Percentiles rank a stretch among this genome's conserved stretches.
These are phyloP conservation scores for Marasmius oreades DNA, from an alignment of 1,284 basidiomycete genomes.

Conservation along the genomic window DNA sequence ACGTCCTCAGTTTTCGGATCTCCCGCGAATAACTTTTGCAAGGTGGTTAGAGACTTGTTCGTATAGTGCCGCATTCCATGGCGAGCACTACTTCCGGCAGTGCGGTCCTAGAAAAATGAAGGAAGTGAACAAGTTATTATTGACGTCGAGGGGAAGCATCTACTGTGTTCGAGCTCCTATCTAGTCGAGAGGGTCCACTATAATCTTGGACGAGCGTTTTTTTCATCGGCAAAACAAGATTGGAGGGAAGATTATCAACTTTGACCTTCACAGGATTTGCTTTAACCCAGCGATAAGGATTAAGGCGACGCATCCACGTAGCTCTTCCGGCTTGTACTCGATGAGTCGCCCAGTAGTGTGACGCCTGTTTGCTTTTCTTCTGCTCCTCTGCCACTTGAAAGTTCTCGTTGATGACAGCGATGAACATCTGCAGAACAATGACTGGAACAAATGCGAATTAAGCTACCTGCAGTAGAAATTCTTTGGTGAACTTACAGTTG, in stretches of 20 bases:
- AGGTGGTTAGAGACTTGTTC: slow-evolving; percentile 51
- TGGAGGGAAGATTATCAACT: slow-evolving; percentile 68
- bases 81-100: slow-evolving; percentile 15
- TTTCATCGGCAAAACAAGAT: slow-evolving; percentile 73
- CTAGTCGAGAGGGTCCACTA: slow-evolving; percentile 33
- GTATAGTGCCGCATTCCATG: slow-evolving; percentile 44
- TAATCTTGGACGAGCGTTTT: slow-evolving; percentile 70
- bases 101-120: slow-evolving; percentile 7
- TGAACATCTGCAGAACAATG: slow-evolving; percentile 97
- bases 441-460: slow-evolving; percentile 49
- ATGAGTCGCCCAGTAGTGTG: slow-evolving; percentile 58
- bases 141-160: slow-evolving; percentile 16
- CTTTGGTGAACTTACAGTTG: slow-evolving; percentile 64
- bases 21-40: slow-evolving; percentile 69
- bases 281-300: slow-evolving; percentile 85
- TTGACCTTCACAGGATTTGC: slow-evolving; percentile 72
- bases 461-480: slow-evolving; percentile 1
- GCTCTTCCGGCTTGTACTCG: slow-evolving; percentile 50
- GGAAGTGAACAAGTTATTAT: neutral
- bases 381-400: slow-evolving; percentile 92
- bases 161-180: slow-evolving; percentile 24
- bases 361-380: slow-evolving; percentile 83
- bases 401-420: slow-evolving; percentile 98
- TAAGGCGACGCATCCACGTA: slow-evolving; percentile 75
- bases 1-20: slow-evolving; percentile 54